Evolutionary conservation across 1,284 basidiomycete species (phyloP), one percentile per base, ranked within the genome.

Genomic region (Tilletiaria anomala): DNA sequence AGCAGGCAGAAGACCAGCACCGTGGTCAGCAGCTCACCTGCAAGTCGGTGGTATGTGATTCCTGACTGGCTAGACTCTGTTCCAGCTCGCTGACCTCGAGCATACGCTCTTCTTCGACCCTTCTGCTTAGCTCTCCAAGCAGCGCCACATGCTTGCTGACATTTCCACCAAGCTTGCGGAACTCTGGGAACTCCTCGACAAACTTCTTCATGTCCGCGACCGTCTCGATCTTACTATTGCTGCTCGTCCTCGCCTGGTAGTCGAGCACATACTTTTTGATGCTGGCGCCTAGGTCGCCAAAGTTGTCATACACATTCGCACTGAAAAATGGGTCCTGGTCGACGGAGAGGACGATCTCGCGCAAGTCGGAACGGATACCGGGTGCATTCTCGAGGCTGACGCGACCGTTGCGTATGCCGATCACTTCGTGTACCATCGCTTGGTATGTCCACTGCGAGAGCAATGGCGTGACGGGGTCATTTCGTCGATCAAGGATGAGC

Each of bases 361-460:
- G 77, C 35, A 96, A 72, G 62, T 97, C 91, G 17, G 83, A 78
- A 37, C 76, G 72, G 43, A 91, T 81, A 54, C 86, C 88, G 14
- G 84, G 83, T n/a, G 88, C 83, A 45, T 79, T 73, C 42, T 76
- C 77, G 32, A 91, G 71, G 61, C 83, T 80, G 5, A 97, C 88
- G 36, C 93, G 76, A 14, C 89, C 91, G 64, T 96, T 96, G 53
- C 83, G 80, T 45, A 97, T 93, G 0, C 85, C 84, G 8, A 97
- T 71, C 10, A 94, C 72, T 67, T 97, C 93, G 61, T 99, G 93
- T 0, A 96, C 91, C 91, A 97, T 96, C 1, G 93, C 93, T 68
- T 97, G 91, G 70, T 97, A 97, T 11, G 93, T 97, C 93, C 93
- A 97, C 68, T 94, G 93, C 1, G 85, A 84, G 20, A 99, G 73